These are phyloP conservation scores for Saccharomycopsis vini DNA, from an alignment of 805 yeast genomes.

Conservation along the genomic window DNA sequence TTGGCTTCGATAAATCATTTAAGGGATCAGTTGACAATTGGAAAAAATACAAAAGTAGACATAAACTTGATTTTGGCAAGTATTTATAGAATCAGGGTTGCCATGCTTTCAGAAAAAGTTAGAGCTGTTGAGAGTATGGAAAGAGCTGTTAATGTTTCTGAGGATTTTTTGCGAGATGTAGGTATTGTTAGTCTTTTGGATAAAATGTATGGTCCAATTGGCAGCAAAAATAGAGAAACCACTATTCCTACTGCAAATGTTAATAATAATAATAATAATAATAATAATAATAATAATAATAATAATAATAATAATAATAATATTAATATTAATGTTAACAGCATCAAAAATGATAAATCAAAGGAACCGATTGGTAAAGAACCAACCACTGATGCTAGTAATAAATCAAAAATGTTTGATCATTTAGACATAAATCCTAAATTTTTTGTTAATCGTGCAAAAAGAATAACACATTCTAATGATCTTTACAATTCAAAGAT, in stretches of 20 bases:
- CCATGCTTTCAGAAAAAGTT: constrained; percentile 19
- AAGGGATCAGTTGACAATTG: neutral
- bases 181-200: constrained; percentile 29
- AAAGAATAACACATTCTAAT: neutral
- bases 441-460: constrained; percentile 8
- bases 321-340: too few species aligned
- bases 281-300: too few species aligned
- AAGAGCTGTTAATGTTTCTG: constrained; percentile 34
- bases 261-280: too few species aligned
- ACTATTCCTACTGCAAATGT: neutral
- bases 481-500: neutral
- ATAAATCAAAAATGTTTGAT: constrained; percentile 1
- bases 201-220: constrained; percentile 4
- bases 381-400: neutral
- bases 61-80: constrained; percentile 20
- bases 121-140: constrained; percentile 35
- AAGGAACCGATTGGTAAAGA: neutral
- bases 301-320: too few species aligned
- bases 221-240: too few species aligned
- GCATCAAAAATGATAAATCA: too few species aligned
- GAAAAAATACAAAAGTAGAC: constrained; percentile 16
- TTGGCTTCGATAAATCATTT: neutral
- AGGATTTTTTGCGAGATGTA: constrained; percentile 33
- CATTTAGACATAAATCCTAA: constrained; percentile 3
- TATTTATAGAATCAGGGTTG: constrained; percentile 21